A percentile compares a stretch with the other conserved stretches of the same genome.
Evolutionary conservation across 768 basidiomycete genomes (phyloP).

Genomic region (Boletus sensibilis): DNA sequence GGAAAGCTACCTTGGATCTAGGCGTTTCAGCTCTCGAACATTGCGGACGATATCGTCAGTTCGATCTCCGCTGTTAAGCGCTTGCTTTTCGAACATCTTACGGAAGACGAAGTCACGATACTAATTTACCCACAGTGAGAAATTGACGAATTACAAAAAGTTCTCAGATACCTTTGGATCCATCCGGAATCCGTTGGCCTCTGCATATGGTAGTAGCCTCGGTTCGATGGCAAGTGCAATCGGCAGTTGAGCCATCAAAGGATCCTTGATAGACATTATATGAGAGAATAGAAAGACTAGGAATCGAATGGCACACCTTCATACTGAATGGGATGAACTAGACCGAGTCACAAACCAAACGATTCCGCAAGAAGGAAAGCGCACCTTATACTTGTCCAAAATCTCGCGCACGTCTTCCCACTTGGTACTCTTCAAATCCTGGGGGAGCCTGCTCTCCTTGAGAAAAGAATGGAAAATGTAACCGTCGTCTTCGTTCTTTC

Average conservation of each 20-base stretch:
- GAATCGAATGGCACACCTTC: constrained; percentile 44
- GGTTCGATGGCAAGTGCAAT: constrained; percentile 77
- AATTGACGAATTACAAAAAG: background rate
- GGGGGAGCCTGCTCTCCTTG: constrained; percentile 66
- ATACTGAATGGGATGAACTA: constrained; percentile 79
- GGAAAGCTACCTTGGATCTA: constrained; percentile 60
- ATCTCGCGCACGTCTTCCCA: constrained; percentile 68
- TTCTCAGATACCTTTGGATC: constrained; percentile 59
- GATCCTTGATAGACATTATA: constrained; percentile 48
- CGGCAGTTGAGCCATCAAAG: constrained; percentile 75
- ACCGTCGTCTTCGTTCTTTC: constrained; percentile 77
- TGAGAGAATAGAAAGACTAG: constrained; percentile 4
- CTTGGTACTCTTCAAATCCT: constrained; percentile 53
- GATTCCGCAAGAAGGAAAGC: constrained; percentile 4
- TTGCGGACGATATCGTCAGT: constrained; percentile 66
- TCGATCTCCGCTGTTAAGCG: constrained; percentile 47
- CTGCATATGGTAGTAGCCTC: constrained; percentile 66
- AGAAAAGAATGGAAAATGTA: constrained; percentile 61
- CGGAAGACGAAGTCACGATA: constrained; percentile 86
- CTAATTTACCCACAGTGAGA: constrained; percentile 36
- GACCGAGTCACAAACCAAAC: constrained; percentile 17
- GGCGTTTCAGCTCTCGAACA: constrained; percentile 66
- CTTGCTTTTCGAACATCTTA: constrained; percentile 72
- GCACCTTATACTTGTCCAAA: constrained; percentile 67
- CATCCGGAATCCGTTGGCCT: constrained; percentile 74